Conservation (phyloP, 2,329 filamentous ascomycete genomes). For the Trichoderma aggressivum region DNA sequence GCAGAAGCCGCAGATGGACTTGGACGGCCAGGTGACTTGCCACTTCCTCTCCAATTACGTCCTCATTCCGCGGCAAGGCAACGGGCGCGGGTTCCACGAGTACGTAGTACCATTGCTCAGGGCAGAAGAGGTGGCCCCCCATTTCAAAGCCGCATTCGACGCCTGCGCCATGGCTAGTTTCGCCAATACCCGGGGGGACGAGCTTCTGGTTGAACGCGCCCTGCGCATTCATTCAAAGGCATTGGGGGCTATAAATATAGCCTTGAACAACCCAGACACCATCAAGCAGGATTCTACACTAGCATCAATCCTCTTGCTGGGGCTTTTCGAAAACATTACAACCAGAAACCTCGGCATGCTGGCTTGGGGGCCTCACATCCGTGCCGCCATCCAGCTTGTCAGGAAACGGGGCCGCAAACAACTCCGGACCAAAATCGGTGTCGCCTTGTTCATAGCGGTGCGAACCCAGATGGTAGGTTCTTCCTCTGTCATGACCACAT, state of each 20-base stretch:
- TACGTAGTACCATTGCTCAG: conserved; percentile 56
- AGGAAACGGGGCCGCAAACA: conserved; percentile 56
- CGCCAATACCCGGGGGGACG: conserved; percentile 41
- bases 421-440: conserved; percentile 49
- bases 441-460: conserved; percentile 57
- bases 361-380: conserved; percentile 62
- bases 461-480: conserved; percentile 55
- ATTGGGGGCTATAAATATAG: conserved; percentile 49
- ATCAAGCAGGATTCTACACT: conserved; percentile 56
- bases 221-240: conserved; percentile 55
- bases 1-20: conserved; percentile 41
- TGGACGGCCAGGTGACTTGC: conserved; percentile 55
- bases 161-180: conserved; percentile 58
- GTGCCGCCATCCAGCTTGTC: conserved; percentile 60
- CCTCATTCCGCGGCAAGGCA: conserved; percentile 49
- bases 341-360: conserved; percentile 52
- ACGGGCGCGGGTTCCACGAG: conserved; percentile 55
- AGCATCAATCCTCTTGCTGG: conserved; percentile 57
- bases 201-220: conserved; percentile 39
- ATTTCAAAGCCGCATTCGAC: conserved; percentile 55
- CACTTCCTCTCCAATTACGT: conserved; percentile 62
- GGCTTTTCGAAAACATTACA: conserved; percentile 59
- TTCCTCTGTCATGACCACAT: not conserved
- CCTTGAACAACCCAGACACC: conserved; percentile 48
- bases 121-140: conserved; percentile 40